Evolutionary conservation across 2,329 filamentous ascomycete species (phyloP).

Genomic region (Fusarium paranaense): DNA sequence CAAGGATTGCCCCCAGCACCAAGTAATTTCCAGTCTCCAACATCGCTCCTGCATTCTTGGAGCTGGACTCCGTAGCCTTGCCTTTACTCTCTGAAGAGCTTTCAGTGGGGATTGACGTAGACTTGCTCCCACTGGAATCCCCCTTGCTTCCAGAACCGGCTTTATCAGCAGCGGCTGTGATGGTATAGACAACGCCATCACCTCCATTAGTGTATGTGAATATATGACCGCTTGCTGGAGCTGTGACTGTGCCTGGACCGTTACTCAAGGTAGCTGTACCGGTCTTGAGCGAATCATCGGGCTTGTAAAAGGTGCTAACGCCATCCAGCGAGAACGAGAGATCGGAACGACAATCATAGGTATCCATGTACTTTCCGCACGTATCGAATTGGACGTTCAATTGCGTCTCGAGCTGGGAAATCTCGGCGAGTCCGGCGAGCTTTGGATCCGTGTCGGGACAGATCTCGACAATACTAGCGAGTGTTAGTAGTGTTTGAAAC

Average conservation of each 20-base stretch:
- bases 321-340: background rate
- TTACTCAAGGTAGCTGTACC: background rate
- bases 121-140: background rate
- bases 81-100: background rate
- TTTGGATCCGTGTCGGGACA: background rate
- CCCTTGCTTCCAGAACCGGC: background rate
- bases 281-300: background rate
- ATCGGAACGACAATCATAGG: background rate
- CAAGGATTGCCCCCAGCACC: background rate
- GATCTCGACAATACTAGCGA: background rate
- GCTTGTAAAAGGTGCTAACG: background rate
- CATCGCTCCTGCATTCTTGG: background rate
- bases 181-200: background rate
- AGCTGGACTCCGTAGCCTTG: background rate
- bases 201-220: background rate
- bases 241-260: background rate
- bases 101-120: background rate
- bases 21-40: background rate
- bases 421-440: background rate
- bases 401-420: background rate
- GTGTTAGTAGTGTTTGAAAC: background rate
- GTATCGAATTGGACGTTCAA: background rate
- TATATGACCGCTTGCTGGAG: background rate
- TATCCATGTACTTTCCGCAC: background rate
- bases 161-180: background rate